Evolutionary conservation across 2,329 filamentous ascomycete genomes (phyloP), one percentile per base, ranked within the genome.

Genomic region (Xylaria digitata): DNA sequence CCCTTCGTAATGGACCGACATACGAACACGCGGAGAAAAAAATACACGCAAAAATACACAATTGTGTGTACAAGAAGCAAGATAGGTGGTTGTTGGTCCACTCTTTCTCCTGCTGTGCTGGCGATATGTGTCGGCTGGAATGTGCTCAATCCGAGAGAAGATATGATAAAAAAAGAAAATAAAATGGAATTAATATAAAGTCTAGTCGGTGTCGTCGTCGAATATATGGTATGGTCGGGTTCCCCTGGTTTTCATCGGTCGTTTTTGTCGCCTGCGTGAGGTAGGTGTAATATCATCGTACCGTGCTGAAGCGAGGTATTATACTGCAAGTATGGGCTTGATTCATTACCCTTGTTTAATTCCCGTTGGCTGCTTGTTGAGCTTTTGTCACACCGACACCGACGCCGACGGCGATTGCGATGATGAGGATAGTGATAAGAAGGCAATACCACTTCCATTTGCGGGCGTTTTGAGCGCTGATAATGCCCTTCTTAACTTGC

Each of bases 401-500:
- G 15, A 73, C 61, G 21, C 83, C 86, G 68, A 90, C 83, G 8
- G 80, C 83, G 64, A 89, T 80, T 69, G 82, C 83, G 58, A 90
- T 77, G 74, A 87, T 78, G 77, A 89, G 87, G 76, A 90, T 81
- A 23, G 87, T 72, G 66, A 94, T 82, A 68, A 88, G 80, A 68
- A 92, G 82, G 76, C 90, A 92, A 86, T 87, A 93, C 92, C 92
- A 94, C 84, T 95, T 95, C 80, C 93, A 86, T 83, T 89, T 92
- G 74, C 91, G 86, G 73, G 87, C 86, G 73, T 87, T 85, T 71
- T 86, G 84, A 56, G 91, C 92, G 73, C 86, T 86, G 70, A 86
- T 83, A 72, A 90, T 92, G 66, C 89, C 92, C 75, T 87, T 84
- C 72, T 86, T 85, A 67, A 95, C 87, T 73, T 95, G 86, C 67